Evolutionary conservation across 176 grass and related monocot genomes (phyloP).

Genomic region (Eragrostis curvula): DNA sequence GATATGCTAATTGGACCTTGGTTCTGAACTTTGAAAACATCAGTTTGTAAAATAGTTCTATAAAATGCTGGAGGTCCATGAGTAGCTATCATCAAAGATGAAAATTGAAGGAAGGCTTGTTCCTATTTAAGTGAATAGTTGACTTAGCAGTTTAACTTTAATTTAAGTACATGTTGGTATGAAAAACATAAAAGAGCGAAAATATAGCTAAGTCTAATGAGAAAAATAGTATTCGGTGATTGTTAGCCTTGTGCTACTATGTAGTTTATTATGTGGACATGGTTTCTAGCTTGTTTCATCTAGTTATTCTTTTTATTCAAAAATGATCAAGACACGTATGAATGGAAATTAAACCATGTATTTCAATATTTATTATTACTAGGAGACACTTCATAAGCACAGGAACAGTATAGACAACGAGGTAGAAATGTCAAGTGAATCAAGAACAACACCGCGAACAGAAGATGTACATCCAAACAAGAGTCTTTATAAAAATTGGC

Average conservation of each 20-base stretch:
- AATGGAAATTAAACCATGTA: background rate
- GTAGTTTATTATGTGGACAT: background rate
- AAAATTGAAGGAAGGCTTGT: no score
- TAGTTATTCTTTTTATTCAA: no score
- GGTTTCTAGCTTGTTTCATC: background rate
- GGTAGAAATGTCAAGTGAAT: constrained; percentile 21
- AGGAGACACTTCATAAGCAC: constrained; percentile 92
- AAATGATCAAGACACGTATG: no score
- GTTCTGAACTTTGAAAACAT: background rate
- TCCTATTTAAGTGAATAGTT: background rate
- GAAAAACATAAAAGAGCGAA: background rate
- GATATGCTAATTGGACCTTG: background rate
- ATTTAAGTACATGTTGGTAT: background rate
- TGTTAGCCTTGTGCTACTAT: background rate
- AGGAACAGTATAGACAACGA: constrained; percentile 11
- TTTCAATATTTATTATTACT: background rate
- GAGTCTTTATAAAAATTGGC: constrained; percentile 72
- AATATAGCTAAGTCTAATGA: background rate
- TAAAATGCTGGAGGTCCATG: background rate
- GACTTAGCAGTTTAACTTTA: no score
- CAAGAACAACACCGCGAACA: constrained; percentile 23
- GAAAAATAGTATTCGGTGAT: background rate
- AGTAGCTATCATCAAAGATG: background rate
- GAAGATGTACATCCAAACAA: constrained; percentile 26
- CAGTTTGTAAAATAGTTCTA: background rate